phyloP scores from a whole-genome alignment of 1,284 basidiomycete species.

The Psilocybe mexicana region DNA sequence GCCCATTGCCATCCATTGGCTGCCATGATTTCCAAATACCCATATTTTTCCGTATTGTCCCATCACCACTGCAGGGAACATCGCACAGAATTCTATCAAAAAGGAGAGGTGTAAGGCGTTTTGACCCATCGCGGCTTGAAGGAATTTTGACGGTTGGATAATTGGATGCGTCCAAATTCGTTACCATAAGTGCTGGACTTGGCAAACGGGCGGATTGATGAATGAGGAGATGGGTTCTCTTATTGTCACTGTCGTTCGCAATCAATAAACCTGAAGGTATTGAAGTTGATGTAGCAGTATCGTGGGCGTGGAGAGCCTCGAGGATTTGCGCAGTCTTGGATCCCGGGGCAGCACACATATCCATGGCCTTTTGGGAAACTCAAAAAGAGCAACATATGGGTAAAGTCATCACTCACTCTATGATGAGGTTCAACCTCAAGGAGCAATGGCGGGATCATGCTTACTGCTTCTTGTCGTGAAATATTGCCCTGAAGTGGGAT shows the following conservation, averaged over 20 bases:
- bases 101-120: slow-evolving; percentile 50
- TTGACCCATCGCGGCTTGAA: slow-evolving; percentile 20
- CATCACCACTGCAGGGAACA: slow-evolving; percentile 97
- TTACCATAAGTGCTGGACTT: slow-evolving; percentile 91
- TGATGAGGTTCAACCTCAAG: slow-evolving; percentile 95
- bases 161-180: slow-evolving; percentile 92
- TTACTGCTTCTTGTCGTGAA: slow-evolving; percentile 96
- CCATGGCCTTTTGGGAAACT: slow-evolving; percentile 66
- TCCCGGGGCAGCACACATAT: slow-evolving; percentile 99
- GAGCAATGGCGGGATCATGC: slow-evolving; percentile 96
- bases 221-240: slow-evolving; percentile 95
- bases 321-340: slow-evolving; percentile 96
- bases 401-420: slow-evolving; percentile 44
- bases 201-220: slow-evolving; percentile 97
- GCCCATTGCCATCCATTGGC: slow-evolving; percentile 84
- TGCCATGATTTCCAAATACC: slow-evolving; percentile 96
- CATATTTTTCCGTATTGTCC: slow-evolving; percentile 92
- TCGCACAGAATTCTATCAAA: slow-evolving; percentile 97
- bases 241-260: slow-evolving; percentile 92
- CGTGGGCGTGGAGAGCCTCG: slow-evolving; percentile 81
- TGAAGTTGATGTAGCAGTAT: slow-evolving; percentile 59
- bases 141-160: slow-evolving; percentile 76
- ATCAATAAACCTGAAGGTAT: slow-evolving; percentile 80
- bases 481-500: slow-evolving; percentile 76
- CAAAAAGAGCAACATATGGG: slow-evolving; percentile 3